Percentiles rank a stretch among this genome's conserved stretches.
Evolutionary conservation across 495 filamentous ascomycete species (phyloP).

Genomic region (Stereocaulon alpinum): DNA sequence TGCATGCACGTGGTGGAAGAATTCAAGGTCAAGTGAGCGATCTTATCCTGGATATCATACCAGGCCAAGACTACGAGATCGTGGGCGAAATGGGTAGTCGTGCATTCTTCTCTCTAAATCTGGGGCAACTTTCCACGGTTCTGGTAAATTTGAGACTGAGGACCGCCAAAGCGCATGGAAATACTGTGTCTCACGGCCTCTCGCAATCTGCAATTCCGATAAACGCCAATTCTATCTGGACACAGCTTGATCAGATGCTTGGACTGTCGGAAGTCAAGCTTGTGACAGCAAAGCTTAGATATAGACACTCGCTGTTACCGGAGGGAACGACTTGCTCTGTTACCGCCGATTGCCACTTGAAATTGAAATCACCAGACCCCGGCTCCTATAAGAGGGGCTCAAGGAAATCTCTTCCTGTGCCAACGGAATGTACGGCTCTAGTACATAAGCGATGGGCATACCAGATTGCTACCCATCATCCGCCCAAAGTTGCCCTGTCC

Average conservation of each 20-base stretch:
- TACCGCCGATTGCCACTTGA: constrained; percentile 6
- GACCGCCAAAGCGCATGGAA: not conserved
- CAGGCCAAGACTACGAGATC: constrained; percentile 16
- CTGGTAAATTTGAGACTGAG: constrained; percentile 14
- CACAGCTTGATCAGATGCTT: constrained; percentile 22
- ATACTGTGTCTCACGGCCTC: not conserved
- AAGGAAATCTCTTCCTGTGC: not conserved
- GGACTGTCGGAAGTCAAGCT: constrained; percentile 11
- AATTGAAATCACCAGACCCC: not conserved
- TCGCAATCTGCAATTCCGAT: not conserved
- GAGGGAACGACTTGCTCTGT: constrained; percentile 14
- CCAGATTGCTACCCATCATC: constrained; percentile 17
- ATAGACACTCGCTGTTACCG: constrained; percentile 24
- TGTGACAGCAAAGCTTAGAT: constrained; percentile 21
- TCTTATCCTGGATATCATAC: constrained; percentile 15
- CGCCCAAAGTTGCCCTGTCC: constrained; percentile 15
- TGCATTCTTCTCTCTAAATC: constrained; percentile 3
- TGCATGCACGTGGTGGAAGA: constrained; percentile 17
- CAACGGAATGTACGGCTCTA: constrained; percentile 5
- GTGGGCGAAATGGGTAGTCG: constrained; percentile 18
- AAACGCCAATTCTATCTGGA: constrained; percentile 9
- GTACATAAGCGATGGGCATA: constrained; percentile 21
- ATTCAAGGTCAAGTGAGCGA: constrained; percentile 13
- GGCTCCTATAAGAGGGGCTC: not conserved
- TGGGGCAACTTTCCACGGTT: constrained; percentile 14